Base-by-base conservation (phyloP, 208 protist genomes). In the Leishmania gerbilli region DNA sequence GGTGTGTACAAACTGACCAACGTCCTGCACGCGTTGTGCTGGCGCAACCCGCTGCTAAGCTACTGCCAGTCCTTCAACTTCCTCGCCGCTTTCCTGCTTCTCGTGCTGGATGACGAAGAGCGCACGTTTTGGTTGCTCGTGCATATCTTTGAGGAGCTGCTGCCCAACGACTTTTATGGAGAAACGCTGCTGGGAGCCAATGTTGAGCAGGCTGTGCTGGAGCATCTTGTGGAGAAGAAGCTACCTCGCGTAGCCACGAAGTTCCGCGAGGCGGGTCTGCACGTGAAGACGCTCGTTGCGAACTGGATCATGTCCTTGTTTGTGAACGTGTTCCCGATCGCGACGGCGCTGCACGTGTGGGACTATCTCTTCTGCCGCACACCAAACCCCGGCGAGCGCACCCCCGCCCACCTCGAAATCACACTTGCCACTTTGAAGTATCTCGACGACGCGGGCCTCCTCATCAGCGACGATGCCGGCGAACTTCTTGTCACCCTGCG, bases 51-150 rank as follows among this genome's bases (percentile, higher is more conserved):
- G 49, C 80, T 95, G n/a, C 74, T 95, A 11, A 89, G 89, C 75
- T 95, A 95, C 83, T 95, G 92, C 76, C 92, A 95, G 79, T 94
- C 90, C 65, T 94, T 95, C 79, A 95, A 95, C 79, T 95, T 88
- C 60, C 68, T 95, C 15, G 89, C 87, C 11, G 92, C 84, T 11
- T 89, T 94, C 65, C 67, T 91, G 55, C 80, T 95, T 37, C 71
- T 95, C 8, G 82, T 95, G 0, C 60, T 92, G 56, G 92, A 94
- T 82, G 90, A 95, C 68, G 92, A 94, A 78, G 92, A 95, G 77
- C 78, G 86, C 13, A 76, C 74, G 34, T 94, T 95, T 68, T 95
- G 92, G 92, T 69, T 93, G 37, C 81, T 91, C 60, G 62, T 86
- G 19, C 77, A 93, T 77, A 82, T 95, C 15, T 79, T 93, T 15